Conservation (phyloP, 2,329 filamentous ascomycete species). For the Neonectria magnoliae region DNA sequence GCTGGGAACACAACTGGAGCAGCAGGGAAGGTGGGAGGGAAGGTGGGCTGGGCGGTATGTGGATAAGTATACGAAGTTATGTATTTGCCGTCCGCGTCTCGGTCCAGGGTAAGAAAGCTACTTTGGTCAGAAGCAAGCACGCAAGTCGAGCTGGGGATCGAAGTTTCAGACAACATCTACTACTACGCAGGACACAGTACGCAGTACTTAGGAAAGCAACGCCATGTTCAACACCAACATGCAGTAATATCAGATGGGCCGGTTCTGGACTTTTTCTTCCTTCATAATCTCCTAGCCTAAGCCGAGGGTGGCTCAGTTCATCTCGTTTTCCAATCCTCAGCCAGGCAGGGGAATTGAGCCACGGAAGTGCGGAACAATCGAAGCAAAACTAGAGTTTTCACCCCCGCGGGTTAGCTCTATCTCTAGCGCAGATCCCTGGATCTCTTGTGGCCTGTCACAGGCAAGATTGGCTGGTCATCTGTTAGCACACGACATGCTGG, state of each 20-base stretch:
- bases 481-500: neutral
- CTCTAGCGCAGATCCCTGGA: slow-evolving; percentile 26
- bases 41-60: slow-evolving; percentile 2
- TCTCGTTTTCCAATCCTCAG: neutral
- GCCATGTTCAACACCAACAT: neutral
- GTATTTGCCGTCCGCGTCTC: neutral
- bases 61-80: neutral
- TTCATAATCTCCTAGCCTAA: neutral
- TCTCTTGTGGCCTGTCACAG: slow-evolving; percentile 2
- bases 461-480: neutral
- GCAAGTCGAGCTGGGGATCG: neutral
- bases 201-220: neutral
- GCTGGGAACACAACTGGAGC: slow-evolving; percentile 21
- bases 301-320: neutral
- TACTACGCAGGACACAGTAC: too few species aligned
- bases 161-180: too few species aligned
- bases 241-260: neutral
- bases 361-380: slow-evolving; percentile 4
- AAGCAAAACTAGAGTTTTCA: slow-evolving; percentile 19
- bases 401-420: slow-evolving; percentile 14
- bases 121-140: neutral
- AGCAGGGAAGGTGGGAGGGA: too few species aligned
- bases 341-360: neutral
- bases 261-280: neutral
- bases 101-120: slow-evolving; percentile 27